A percentile compares a stretch with the other conserved stretches of the same genome.
Conservation (phyloP, 2,329 filamentous ascomycete species). For the Emmonsiellopsis sp. region DNA sequence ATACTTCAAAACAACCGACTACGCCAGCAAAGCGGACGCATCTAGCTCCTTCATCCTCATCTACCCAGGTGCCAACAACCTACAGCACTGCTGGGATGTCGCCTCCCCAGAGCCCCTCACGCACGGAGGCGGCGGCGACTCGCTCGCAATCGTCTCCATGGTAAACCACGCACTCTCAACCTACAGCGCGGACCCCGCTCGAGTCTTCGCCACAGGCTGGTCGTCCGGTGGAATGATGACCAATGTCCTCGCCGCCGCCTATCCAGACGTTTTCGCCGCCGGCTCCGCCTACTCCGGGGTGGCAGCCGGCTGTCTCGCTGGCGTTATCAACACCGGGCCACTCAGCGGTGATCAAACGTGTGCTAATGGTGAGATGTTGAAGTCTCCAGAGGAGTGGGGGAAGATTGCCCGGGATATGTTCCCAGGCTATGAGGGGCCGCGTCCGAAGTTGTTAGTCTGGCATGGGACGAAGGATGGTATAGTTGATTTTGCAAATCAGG, state of each 20-base stretch:
- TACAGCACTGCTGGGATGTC: constrained; percentile 48
- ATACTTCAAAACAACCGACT: constrained; percentile 42
- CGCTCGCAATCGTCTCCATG: constrained; percentile 50
- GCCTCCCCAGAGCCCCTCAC: constrained; percentile 41
- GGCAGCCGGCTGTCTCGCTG: constrained; percentile 44
- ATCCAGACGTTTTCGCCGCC: constrained; percentile 45
- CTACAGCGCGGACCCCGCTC: constrained; percentile 43
- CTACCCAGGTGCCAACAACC: constrained; percentile 43
- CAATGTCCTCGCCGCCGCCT: constrained; percentile 41
- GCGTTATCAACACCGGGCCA: constrained; percentile 7
- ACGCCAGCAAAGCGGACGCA: constrained; percentile 41
- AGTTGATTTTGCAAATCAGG: constrained; percentile 18
- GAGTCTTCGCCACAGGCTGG: constrained; percentile 47
- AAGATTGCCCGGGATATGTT: constrained; percentile 24
- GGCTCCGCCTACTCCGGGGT: constrained; percentile 45
- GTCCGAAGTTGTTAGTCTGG: constrained; percentile 26
- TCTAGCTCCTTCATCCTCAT: constrained; percentile 33
- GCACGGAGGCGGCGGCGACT: constrained; percentile 49
- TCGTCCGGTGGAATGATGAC: constrained; percentile 50
- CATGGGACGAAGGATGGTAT: constrained; percentile 26
- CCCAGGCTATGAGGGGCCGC: constrained; percentile 23
- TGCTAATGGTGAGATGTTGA: constrained; percentile 38
- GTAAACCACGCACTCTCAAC: constrained; percentile 43
- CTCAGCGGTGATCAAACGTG: constrained; percentile 44
- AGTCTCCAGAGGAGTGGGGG: constrained; percentile 32